Evolutionary conservation across 768 basidiomycete genomes (phyloP).

Genomic region (Mycena rebaudengoi): DNA sequence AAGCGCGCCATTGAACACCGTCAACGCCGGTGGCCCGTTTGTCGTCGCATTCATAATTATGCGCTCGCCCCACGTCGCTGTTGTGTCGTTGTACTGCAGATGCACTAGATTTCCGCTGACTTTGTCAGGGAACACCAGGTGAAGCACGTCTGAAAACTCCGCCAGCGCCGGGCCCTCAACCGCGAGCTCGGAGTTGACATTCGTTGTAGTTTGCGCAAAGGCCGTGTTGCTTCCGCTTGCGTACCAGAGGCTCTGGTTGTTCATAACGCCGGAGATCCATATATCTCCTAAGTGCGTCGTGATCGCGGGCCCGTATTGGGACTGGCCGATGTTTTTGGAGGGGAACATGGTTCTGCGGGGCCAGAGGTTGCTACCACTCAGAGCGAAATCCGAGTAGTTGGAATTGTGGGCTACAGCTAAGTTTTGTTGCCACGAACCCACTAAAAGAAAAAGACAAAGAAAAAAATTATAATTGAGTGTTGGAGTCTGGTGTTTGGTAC

Average conservation of each 20-base stretch:
- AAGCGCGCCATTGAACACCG: conserved; percentile 3
- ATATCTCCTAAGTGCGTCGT: neutral
- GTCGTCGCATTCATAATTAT: neutral
- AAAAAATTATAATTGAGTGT: no score
- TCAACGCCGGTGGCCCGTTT: neutral
- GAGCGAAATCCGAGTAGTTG: neutral
- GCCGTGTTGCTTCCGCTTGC: neutral
- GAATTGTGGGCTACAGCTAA: neutral
- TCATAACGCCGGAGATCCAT: neutral
- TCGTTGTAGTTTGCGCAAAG: neutral
- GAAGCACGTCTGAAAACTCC: neutral
- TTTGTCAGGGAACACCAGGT: conserved; percentile 9
- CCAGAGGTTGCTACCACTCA: neutral
- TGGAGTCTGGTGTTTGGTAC: no score
- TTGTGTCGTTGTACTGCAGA: neutral
- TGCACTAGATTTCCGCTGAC: conserved; percentile 1
- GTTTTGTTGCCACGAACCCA: conserved; percentile 4
- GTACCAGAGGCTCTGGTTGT: neutral
- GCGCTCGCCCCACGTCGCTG: neutral
- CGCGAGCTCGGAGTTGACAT: neutral
- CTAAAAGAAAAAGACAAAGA: neutral
- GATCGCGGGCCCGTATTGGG: neutral
- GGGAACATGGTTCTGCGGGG: neutral
- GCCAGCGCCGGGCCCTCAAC: neutral
- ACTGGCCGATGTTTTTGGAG: conserved; percentile 3